A percentile compares a stretch with the other conserved stretches of the same genome.
These are phyloP conservation scores for Catunica adiposa DNA, from an alignment of 2,329 filamentous ascomycete genomes.

Conservation along the genomic window DNA sequence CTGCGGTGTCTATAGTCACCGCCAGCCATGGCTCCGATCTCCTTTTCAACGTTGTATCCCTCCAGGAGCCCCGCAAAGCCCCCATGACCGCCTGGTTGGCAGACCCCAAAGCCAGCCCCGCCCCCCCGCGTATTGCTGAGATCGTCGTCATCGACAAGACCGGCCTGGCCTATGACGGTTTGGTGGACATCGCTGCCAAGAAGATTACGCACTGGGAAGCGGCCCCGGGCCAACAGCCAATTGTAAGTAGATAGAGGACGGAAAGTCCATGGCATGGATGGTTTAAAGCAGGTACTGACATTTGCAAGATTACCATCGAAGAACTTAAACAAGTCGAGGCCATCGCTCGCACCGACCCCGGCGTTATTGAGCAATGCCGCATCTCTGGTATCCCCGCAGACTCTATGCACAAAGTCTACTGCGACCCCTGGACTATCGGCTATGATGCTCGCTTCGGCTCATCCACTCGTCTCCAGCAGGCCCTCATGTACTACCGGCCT, in stretches of 20 bases:
- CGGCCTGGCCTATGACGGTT: slow-evolving; percentile 66
- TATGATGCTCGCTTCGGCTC: slow-evolving; percentile 82
- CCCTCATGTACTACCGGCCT: slow-evolving; percentile 88
- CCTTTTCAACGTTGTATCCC: slow-evolving; percentile 72
- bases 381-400: slow-evolving; percentile 63
- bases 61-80: slow-evolving; percentile 71
- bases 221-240: slow-evolving; percentile 61
- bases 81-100: slow-evolving; percentile 69
- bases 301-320: slow-evolving; percentile 65
- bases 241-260: slow-evolving; percentile 45
- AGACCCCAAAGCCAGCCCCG: slow-evolving; percentile 39
- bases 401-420: slow-evolving; percentile 93
- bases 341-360: slow-evolving; percentile 58
- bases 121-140: slow-evolving; percentile 60
- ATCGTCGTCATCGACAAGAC: slow-evolving; percentile 65
- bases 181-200: slow-evolving; percentile 53
- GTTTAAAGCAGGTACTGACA: slow-evolving; percentile 13
- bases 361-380: slow-evolving; percentile 79
- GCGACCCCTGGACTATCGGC: slow-evolving; percentile 91
- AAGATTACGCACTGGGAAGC: slow-evolving; percentile 60
- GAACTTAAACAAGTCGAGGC: slow-evolving; percentile 69
- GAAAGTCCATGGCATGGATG: too few relatives aligned
- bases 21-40: slow-evolving; percentile 52
- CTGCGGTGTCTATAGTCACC: slow-evolving; percentile 50
- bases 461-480: slow-evolving; percentile 67